A percentile compares a stretch with the other conserved stretches of the same genome.
phyloP scores from a whole-genome alignment of 495 filamentous ascomycete species.

The Podospora didyma region DNA sequence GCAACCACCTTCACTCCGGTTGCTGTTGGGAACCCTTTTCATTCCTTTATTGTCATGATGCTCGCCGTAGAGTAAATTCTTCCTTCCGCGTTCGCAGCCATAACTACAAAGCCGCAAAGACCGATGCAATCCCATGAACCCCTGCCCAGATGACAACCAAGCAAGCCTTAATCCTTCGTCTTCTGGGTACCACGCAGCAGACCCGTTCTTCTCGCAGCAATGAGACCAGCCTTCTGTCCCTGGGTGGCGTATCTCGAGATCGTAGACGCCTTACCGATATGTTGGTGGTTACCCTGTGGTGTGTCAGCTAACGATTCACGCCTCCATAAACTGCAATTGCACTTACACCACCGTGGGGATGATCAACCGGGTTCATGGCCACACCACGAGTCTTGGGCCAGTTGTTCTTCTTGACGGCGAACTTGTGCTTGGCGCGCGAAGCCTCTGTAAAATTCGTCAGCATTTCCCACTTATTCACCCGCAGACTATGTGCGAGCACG shows the following conservation, averaged over 20 bases:
- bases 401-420: constrained; percentile 98
- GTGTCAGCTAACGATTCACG: constrained; percentile 29
- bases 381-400: constrained; percentile 99
- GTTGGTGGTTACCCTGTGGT: constrained; percentile 95
- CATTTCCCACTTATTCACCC: constrained; percentile 3
- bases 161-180: constrained; percentile 81
- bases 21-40: constrained; percentile 33
- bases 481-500: constrained; percentile 22
- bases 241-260: constrained; percentile 95
- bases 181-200: constrained; percentile 99
- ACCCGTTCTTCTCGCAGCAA: constrained; percentile 98
- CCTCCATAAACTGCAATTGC: neutral
- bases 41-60: constrained; percentile 33
- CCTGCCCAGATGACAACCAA: constrained; percentile 50
- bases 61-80: constrained; percentile 29
- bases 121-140: constrained; percentile 52
- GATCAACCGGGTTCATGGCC: constrained; percentile 99
- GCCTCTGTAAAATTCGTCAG: constrained; percentile 60
- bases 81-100: constrained; percentile 38
- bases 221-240: constrained; percentile 99
- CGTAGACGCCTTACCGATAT: constrained; percentile 99
- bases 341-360: constrained; percentile 88
- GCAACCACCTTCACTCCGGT: constrained; percentile 8
- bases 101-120: constrained; percentile 54
- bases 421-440: constrained; percentile 98